phyloP scores from a whole-genome alignment of 441 rosid genomes.

The Bocquillonia castaneifolia region DNA sequence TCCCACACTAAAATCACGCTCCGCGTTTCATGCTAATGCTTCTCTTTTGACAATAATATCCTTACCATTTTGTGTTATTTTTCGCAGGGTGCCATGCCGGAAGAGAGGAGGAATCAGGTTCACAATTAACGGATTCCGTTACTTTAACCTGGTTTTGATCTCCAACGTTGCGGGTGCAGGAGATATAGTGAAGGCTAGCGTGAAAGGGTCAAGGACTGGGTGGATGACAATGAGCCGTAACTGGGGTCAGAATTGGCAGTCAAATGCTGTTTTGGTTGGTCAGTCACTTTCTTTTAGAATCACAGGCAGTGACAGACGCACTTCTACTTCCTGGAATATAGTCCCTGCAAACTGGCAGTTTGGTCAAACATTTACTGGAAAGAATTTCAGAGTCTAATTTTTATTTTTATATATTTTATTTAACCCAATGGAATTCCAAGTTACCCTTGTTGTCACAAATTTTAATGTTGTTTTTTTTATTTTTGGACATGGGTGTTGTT shows the following conservation, averaged over 20 bases:
- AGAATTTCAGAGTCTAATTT: slow-evolving; percentile 53
- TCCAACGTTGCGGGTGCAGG: slow-evolving; percentile 72
- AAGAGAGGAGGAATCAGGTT: slow-evolving; percentile 64
- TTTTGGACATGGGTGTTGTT: slow-evolving; percentile 9
- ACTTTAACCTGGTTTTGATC: slow-evolving; percentile 64
- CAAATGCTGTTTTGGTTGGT: slow-evolving; percentile 48
- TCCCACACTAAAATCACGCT: slow-evolving; percentile 18
- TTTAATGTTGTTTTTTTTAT: neutral
- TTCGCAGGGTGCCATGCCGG: slow-evolving; percentile 61
- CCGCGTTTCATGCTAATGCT: slow-evolving; percentile 18
- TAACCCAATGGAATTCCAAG: slow-evolving; percentile 10
- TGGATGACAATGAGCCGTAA: slow-evolving; percentile 74
- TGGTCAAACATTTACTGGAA: slow-evolving; percentile 71
- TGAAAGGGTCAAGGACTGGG: slow-evolving; percentile 50
- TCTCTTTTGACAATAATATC: slow-evolving; percentile 16
- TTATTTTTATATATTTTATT: neutral
- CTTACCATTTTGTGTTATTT: neutral
- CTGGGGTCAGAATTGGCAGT: slow-evolving; percentile 80
- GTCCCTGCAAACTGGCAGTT: slow-evolving; percentile 60
- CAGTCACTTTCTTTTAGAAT: slow-evolving; percentile 62
- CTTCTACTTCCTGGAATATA: slow-evolving; percentile 64
- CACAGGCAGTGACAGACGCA: slow-evolving; percentile 53
- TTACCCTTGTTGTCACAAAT: slow-evolving; percentile 12
- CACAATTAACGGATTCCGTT: slow-evolving; percentile 69
- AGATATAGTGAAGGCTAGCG: slow-evolving; percentile 51